Conservation (phyloP, 495 filamentous ascomycete genomes). For the Filosporella fistucella region DNA sequence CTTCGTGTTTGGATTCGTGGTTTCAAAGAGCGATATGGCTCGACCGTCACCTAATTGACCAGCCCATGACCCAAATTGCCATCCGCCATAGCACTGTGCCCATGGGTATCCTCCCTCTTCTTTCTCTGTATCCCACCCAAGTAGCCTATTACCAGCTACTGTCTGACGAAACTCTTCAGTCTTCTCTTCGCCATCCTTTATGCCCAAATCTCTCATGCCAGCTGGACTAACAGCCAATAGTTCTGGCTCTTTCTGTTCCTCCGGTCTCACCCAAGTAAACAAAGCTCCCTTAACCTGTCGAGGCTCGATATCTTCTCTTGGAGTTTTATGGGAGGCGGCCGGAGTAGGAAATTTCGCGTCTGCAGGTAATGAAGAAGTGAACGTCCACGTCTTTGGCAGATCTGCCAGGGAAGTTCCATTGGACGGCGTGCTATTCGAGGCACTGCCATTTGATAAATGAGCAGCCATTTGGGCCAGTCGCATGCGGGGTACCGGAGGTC, state of each 20-base stretch:
- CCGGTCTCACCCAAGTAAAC: slow-evolving; percentile 87
- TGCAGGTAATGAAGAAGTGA: slow-evolving; percentile 73
- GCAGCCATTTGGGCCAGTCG: slow-evolving; percentile 49
- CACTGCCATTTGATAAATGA: slow-evolving; percentile 37
- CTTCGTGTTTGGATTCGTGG: slow-evolving; percentile 69
- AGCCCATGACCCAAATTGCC: slow-evolving; percentile 85
- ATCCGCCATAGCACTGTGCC: slow-evolving; percentile 97
- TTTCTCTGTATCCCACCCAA: slow-evolving; percentile 54
- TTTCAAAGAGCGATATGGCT: slow-evolving; percentile 90
- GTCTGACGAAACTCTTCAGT: slow-evolving; percentile 71
- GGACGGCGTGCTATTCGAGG: slow-evolving; percentile 30
- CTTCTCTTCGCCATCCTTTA: slow-evolving; percentile 59
- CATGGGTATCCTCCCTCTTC: slow-evolving; percentile 81
- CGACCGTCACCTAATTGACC: slow-evolving; percentile 93
- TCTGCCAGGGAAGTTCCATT: slow-evolving; percentile 43
- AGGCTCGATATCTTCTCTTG: slow-evolving; percentile 69
- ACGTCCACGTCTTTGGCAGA: slow-evolving; percentile 80
- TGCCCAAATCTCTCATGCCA: slow-evolving; percentile 74
- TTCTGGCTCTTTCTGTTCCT: slow-evolving; percentile 62
- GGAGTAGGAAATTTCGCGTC: slow-evolving; percentile 81
- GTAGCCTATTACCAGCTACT: slow-evolving; percentile 76
- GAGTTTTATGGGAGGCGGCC: slow-evolving; percentile 70
- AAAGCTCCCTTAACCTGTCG: slow-evolving; percentile 80
- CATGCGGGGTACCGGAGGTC: slow-evolving; percentile 20
- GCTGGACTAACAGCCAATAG: slow-evolving; percentile 72